Evolutionary conservation across 1,284 basidiomycete species (phyloP).

Genomic region (Tilletiopsis washingtonensis): DNA sequence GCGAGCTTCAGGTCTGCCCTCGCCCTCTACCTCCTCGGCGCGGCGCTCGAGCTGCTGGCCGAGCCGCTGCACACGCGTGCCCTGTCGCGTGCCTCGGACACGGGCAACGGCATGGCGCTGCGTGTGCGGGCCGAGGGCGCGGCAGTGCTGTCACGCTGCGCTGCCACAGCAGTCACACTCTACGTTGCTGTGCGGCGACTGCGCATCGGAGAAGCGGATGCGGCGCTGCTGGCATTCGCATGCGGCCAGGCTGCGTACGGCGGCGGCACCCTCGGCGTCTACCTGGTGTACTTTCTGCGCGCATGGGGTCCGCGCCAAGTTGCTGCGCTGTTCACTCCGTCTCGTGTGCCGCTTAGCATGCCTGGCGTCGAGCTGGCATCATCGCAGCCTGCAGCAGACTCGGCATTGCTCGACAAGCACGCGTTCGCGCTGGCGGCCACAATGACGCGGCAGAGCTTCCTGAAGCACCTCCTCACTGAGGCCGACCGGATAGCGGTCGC

Average conservation of each 20-base stretch:
- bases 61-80: constrained; percentile 40
- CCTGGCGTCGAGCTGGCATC: neutral
- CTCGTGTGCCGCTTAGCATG: neutral
- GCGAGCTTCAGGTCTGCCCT: constrained; percentile 23
- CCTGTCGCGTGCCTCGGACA: constrained; percentile 13
- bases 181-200: constrained; percentile 3
- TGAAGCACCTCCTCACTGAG: constrained; percentile 92
- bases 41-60: constrained; percentile 28
- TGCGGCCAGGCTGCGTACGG: constrained; percentile 32
- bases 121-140: neutral
- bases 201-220: neutral
- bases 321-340: neutral
- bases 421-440: constrained; percentile 56
- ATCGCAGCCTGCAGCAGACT: neutral
- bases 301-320: neutral
- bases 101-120: constrained; percentile 4
- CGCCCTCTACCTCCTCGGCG: constrained; percentile 31
- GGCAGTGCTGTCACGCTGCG: constrained; percentile 1
- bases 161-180: neutral
- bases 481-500: constrained; percentile 68
- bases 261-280: constrained; percentile 12
- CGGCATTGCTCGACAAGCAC: constrained; percentile 11
- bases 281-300: neutral
- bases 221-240: constrained; percentile 31
- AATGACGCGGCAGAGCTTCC: constrained; percentile 74